These are phyloP conservation scores for Trichosporon inkin DNA, from an alignment of 1,284 basidiomycete species.

Conservation along the genomic window DNA sequence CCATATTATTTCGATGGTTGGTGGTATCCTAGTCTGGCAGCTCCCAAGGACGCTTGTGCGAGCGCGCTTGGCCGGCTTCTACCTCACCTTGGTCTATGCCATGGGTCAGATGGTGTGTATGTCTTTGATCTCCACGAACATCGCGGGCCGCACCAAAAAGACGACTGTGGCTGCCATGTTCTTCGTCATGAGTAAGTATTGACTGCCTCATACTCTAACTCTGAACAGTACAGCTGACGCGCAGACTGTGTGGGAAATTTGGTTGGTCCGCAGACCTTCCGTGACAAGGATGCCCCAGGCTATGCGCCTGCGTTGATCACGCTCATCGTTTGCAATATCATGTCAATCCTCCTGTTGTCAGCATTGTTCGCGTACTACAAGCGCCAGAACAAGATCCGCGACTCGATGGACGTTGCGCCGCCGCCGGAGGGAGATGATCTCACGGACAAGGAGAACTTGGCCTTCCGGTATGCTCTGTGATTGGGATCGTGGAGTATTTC, in stretches of 20 bases:
- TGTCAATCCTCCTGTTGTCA: background rate
- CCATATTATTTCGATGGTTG: constrained; percentile 17
- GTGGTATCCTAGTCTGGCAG: constrained; percentile 23
- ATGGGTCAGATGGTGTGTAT: constrained; percentile 5
- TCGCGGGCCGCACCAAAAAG: constrained; percentile 30
- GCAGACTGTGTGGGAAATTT: background rate
- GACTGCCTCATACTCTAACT: too few relatives aligned
- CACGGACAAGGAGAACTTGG: constrained; percentile 3
- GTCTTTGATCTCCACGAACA: constrained; percentile 13
- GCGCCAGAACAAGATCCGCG: constrained; percentile 1
- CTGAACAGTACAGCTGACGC: background rate
- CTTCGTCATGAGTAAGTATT: constrained; percentile 14
- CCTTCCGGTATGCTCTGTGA: constrained; percentile 3
- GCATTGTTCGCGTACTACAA: background rate
- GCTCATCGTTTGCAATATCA: background rate
- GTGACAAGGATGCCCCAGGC: background rate
- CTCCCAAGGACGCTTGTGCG: background rate
- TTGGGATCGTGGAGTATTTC: background rate
- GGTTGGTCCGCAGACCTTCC: background rate
- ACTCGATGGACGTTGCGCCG: background rate
- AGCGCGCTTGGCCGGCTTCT: constrained; percentile 11
- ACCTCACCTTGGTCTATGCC: constrained; percentile 9
- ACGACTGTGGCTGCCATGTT: constrained; percentile 19
- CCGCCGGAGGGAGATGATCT: background rate
- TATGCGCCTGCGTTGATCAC: constrained; percentile 7